Percentiles rank a stretch among this genome's conserved stretches.
Conservation (phyloP, 1,139 yeast species). For the Saccharomycopsis hybrid region DNA sequence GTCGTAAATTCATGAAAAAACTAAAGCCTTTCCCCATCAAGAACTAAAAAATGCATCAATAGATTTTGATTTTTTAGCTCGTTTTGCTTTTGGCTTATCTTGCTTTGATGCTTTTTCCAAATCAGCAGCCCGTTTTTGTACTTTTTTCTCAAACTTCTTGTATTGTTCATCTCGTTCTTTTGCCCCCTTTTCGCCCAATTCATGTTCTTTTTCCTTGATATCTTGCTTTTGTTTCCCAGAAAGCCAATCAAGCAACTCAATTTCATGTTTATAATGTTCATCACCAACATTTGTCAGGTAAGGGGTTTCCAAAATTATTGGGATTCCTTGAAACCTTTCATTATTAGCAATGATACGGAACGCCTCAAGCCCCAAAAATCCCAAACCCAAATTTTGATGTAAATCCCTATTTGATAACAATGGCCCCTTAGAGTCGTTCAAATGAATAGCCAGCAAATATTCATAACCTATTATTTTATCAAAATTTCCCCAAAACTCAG, state of each 20-base stretch:
- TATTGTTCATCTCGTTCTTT: conserved; percentile 46
- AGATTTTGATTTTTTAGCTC: neutral
- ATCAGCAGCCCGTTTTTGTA: conserved; percentile 24
- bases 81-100: conserved; percentile 3
- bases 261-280: conserved; percentile 69
- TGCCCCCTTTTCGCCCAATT: conserved; percentile 48
- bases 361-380: conserved; percentile 81
- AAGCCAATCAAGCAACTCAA: conserved; percentile 67
- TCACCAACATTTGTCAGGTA: conserved; percentile 48
- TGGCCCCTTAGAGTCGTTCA: conserved; percentile 94
- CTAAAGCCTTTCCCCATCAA: too few species aligned
- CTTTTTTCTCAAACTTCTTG: conserved; percentile 32
- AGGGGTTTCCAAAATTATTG: conserved; percentile 90
- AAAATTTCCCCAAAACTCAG: conserved; percentile 65
- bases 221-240: conserved; percentile 58
- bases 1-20: too few species aligned
- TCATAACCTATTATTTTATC: conserved; percentile 68
- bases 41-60: conserved; percentile 12
- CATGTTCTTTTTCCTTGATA: conserved; percentile 36
- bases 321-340: conserved; percentile 53
- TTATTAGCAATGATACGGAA: conserved; percentile 72
- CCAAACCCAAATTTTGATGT: conserved; percentile 85
- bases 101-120: conserved; percentile 12
- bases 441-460: conserved; percentile 73
- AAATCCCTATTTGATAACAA: conserved; percentile 84